Evolutionary conservation across 139 green algal genomes (phyloP), one percentile per base, ranked within the genome.

Genomic region (Asterochloris sp.): DNA sequence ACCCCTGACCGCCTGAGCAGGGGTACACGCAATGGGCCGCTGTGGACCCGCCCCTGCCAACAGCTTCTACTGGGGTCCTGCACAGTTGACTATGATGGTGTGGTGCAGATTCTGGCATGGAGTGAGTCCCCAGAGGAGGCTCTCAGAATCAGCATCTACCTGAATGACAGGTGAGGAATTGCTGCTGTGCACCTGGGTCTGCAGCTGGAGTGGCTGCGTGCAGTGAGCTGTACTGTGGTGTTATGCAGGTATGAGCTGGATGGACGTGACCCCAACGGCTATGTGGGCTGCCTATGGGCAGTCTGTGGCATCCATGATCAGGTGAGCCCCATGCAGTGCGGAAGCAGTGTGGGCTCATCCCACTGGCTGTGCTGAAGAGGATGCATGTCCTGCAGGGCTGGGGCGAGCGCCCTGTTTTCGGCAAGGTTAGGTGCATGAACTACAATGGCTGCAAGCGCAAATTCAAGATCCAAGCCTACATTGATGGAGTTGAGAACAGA

Each of bases 361-460:
- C 26, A 60, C 69, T 1, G 23, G 23, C 19, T 24, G 23, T 76
- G 23, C 69, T 76, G 23, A 38, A 38, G 9, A 76, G 24, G 1
- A 54, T 10, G 19, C 13, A 54, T 74, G 28, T 11, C 54, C 28
- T 85, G 86, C 90, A 95, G 95, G 96, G 93, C 78, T 99, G 96
- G 96, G 87, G 83, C 10, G 96, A 99, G 89, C 89, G 96, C 0
- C 80, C 92, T 0, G 87, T 99, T 16, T 99, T 99, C 88, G 96
- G 96, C 69, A 99, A 99, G 89, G 97, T 99, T 85, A 91, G 96
- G 10, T 98, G 93, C 87, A 98, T 98, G 94, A 99, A 98, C 88
- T 97, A 97, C 81, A 80, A 83, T 24, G 89, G 96, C 76, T 98
- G 95, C 92, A 98, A 98, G 89, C 89, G 95, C 74, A 99, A 99